Evolutionary conservation across 1,284 basidiomycete species (phyloP).

Genomic region (Trametes hirsuta): DNA sequence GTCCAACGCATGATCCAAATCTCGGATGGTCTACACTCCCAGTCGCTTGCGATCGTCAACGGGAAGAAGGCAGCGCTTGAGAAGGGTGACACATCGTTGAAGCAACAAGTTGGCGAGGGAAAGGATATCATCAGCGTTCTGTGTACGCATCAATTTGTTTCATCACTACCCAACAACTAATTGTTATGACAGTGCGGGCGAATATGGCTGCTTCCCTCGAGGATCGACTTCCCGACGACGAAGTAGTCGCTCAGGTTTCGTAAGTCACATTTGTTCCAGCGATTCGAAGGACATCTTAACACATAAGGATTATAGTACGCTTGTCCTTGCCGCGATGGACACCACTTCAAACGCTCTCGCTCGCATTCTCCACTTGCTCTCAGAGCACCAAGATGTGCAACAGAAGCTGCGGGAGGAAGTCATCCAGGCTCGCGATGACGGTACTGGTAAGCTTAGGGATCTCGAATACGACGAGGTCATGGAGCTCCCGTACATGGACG

Average conservation of each 20-base stretch:
- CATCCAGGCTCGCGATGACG: conserved; percentile 20
- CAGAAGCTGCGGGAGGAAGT: conserved; percentile 31
- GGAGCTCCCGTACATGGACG: conserved; percentile 37
- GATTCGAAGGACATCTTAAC: background rate
- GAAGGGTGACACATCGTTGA: conserved; percentile 26
- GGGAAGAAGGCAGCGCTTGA: conserved; percentile 27
- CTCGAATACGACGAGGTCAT: conserved; percentile 35
- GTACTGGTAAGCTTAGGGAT: conserved; percentile 17
- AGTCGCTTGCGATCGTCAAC: conserved; percentile 17
- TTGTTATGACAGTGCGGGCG: conserved; percentile 25
- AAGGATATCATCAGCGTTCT: conserved; percentile 35
- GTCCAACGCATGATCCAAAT: conserved; percentile 2
- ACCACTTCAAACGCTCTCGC: conserved; percentile 35
- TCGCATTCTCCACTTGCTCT: conserved; percentile 29
- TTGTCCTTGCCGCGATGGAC: conserved; percentile 33
- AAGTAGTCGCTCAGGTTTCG: conserved; percentile 33
- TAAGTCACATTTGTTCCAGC: background rate
- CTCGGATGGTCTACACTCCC: conserved; percentile 39
- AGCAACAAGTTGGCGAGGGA: conserved; percentile 31
- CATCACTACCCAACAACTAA: background rate
- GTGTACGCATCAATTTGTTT: conserved; percentile 17
- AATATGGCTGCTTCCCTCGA: conserved; percentile 28
- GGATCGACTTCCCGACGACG: conserved; percentile 17
- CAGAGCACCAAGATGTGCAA: conserved; percentile 8
- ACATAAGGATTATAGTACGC: conserved; percentile 15